These are phyloP conservation scores for Pythium phragmiticola DNA, from an alignment of 352 stramenopile species.

Conservation along the genomic window DNA sequence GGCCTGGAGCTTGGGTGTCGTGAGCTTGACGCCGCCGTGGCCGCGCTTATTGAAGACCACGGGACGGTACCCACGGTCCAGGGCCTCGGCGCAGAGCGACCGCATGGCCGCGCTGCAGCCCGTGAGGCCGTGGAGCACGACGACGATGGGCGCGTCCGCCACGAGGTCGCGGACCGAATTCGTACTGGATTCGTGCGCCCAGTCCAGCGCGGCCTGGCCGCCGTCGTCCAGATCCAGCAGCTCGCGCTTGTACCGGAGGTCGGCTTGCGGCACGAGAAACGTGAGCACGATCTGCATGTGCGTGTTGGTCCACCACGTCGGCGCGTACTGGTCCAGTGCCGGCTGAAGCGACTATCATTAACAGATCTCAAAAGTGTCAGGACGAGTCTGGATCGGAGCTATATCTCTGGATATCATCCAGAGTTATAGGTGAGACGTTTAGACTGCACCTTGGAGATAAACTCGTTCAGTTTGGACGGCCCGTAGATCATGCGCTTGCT, in stretches of 20 bases:
- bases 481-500: constrained; percentile 58
- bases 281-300: constrained; percentile 75
- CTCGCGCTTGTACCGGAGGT: constrained; percentile 58
- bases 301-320: constrained; percentile 75
- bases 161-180: constrained; percentile 7
- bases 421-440: background rate
- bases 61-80: constrained; percentile 61
- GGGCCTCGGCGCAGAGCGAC: constrained; percentile 59
- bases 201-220: constrained; percentile 68
- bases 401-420: background rate
- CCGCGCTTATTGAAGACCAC: constrained; percentile 87
- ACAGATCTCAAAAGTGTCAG: background rate
- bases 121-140: constrained; percentile 73
- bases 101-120: constrained; percentile 63
- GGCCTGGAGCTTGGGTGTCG: constrained; percentile 67
- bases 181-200: constrained; percentile 42
- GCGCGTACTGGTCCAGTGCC: constrained; percentile 53
- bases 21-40: constrained; percentile 60
- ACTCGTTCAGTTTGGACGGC: constrained; percentile 65
- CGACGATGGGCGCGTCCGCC: constrained; percentile 46
- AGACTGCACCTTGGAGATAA: constrained; percentile 45
- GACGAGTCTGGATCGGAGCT: background rate
- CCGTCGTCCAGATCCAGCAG: constrained; percentile 57
- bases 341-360: constrained; percentile 40
- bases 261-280: constrained; percentile 61